These are phyloP conservation scores for Aspergillus quadricinctus DNA, from an alignment of 2,329 filamentous ascomycete genomes.

Conservation along the genomic window DNA sequence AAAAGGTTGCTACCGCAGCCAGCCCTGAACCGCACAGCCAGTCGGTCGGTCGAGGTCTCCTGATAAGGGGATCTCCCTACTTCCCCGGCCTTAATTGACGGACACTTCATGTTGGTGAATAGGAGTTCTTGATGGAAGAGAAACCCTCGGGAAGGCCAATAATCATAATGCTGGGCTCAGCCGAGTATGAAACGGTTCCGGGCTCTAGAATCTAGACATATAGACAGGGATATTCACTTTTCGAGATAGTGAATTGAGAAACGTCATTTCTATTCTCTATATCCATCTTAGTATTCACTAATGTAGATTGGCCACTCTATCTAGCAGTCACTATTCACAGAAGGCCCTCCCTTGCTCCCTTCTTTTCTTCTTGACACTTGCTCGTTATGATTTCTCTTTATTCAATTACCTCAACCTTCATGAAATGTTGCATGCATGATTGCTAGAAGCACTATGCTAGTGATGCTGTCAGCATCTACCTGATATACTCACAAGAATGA, in stretches of 20 bases:
- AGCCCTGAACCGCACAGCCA: not conserved
- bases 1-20: not conserved
- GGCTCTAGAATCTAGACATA: not conserved
- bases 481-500: too few species aligned
- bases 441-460: too few species aligned
- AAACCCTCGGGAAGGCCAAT: too few species aligned
- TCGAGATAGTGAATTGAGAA: not conserved
- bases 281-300: not conserved
- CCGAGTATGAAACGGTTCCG: not conserved
- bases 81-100: not conserved
- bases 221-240: not conserved
- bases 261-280: not conserved
- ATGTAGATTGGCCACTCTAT: too few species aligned
- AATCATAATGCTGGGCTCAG: too few species aligned
- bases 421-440: too few species aligned
- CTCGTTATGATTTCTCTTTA: too few species aligned
- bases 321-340: not conserved
- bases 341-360: too few species aligned
- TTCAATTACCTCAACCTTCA: too few species aligned
- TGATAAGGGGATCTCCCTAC: not conserved
- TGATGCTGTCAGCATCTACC: too few species aligned
- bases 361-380: too few species aligned
- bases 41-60: too few species aligned
- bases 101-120: not conserved
- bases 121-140: not conserved